A percentile compares a stretch with the other conserved stretches of the same genome.
phyloP scores from a whole-genome alignment of 2,329 filamentous ascomycete species.

The Hymenoscyphus fraxineus region DNA sequence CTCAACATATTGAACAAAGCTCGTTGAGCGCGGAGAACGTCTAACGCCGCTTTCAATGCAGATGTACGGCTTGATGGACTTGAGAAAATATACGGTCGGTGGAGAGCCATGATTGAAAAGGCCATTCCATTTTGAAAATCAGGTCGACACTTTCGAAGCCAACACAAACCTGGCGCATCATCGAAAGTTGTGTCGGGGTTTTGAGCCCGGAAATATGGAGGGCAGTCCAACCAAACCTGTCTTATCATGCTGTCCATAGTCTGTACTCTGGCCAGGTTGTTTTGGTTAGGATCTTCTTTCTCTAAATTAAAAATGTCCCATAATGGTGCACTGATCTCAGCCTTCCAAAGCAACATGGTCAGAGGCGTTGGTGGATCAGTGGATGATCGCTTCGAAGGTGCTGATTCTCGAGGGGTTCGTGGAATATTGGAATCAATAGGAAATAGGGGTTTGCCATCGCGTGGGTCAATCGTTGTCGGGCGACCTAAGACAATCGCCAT shows the following conservation, averaged over 20 bases:
- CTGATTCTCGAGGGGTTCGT: conserved; percentile 44
- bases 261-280: conserved; percentile 52
- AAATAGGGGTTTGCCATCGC: conserved; percentile 44
- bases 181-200: conserved; percentile 58
- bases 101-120: conserved; percentile 57
- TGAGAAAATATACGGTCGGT: conserved; percentile 60
- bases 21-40: conserved; percentile 54
- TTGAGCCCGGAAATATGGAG: conserved; percentile 50
- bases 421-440: conserved; percentile 53
- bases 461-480: conserved; percentile 48
- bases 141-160: conserved; percentile 48
- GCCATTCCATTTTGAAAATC: conserved; percentile 45
- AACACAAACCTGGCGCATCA: conserved; percentile 47
- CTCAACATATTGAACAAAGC: conserved; percentile 46
- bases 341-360: conserved; percentile 50
- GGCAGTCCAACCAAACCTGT: conserved; percentile 46
- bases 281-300: conserved; percentile 51
- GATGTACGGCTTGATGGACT: conserved; percentile 50
- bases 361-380: conserved; percentile 54
- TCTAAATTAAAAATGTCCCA: conserved; percentile 50
- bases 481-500: conserved; percentile 37
- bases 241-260: conserved; percentile 49
- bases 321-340: conserved; percentile 46
- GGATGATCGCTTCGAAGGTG: conserved; percentile 43
- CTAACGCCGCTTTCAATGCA: conserved; percentile 52